Conservation (phyloP, 306 rosid genomes). For the Hippophae rhamnoides region DNA sequence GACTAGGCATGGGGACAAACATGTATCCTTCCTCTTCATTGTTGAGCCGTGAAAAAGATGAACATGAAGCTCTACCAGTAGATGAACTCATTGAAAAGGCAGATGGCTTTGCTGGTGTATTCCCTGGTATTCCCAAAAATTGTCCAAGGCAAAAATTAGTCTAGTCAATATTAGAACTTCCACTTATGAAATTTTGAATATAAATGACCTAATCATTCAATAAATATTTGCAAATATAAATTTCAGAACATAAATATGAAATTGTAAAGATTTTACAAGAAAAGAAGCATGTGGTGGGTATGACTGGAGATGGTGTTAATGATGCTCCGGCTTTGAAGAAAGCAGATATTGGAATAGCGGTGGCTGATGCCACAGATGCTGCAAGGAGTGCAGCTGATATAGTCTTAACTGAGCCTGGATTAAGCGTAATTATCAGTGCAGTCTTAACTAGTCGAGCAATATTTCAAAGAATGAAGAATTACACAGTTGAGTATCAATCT, state of each 20-base stretch:
- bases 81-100: slow-evolving; percentile 81
- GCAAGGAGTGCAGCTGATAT: slow-evolving; percentile 80
- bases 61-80: slow-evolving; percentile 65
- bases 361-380: slow-evolving; percentile 85
- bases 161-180: neutral
- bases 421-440: slow-evolving; percentile 71
- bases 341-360: slow-evolving; percentile 90
- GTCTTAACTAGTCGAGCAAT: slow-evolving; percentile 81
- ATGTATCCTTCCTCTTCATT: slow-evolving; percentile 89
- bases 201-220: neutral
- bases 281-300: slow-evolving; percentile 74
- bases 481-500: slow-evolving; percentile 53
- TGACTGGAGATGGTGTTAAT: slow-evolving; percentile 90
- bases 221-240: slow-evolving; percentile 16
- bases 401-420: slow-evolving; percentile 83
- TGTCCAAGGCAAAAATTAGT: neutral
- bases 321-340: slow-evolving; percentile 91
- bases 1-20: slow-evolving; percentile 95
- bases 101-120: slow-evolving; percentile 88
- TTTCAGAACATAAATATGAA: slow-evolving; percentile 78
- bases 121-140: slow-evolving; percentile 44
- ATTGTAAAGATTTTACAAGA: slow-evolving; percentile 77
- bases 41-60: slow-evolving; percentile 51
- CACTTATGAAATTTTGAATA: neutral
- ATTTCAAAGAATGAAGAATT: slow-evolving; percentile 89